Base-by-base conservation (phyloP, 1,284 basidiomycete genomes). In the Vanrija sp. region DNA sequence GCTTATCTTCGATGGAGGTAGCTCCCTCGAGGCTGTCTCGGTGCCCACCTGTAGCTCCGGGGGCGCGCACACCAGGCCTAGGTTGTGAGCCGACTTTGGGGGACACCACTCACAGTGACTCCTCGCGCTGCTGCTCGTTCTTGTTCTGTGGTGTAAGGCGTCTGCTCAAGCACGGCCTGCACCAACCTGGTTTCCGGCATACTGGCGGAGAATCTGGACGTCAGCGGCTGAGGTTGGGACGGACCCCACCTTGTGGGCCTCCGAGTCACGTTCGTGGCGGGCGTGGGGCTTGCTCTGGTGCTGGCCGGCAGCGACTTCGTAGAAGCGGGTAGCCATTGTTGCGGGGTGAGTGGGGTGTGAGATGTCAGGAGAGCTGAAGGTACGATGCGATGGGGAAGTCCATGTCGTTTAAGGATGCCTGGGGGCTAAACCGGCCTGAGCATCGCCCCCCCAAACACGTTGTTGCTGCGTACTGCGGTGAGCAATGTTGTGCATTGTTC, bases 231-330 rank as follows among this genome's bases (percentile, higher is more conserved):
- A 12, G 31, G 2, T 1, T 14, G 9, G 4, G 12, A 14, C 31
- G 15, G 2, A 9, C 9, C 31, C 31, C 9, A 68, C 61, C 79
- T 84, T 83, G 75, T 92, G 89, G 3, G 90, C 90, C 73, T 89
- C 88, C 2, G 87, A 89, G 49, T 89, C 84, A 56, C 84, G 82
- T 68, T 92, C 89, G 31, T 59, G 41, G 5, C 24, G 43, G 18
- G 42, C 20, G 24, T 54, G 35, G 35, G 25, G 65, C 65, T 53
- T 66, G 59, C 41, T 64, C 47, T 47, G 71, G 31, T 31, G 31
- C 8, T 31, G 31, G 6, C 31, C 31, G 4, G 31, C 5, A 12
- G 31, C 31, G 9, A 31, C 31, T 14, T 31, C 31, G 31, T 31
- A 31, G 31, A 31, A 31, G 12, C 31, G 31, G 9, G 31, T 12